Evolutionary conservation across 768 basidiomycete genomes (phyloP).

Genomic region (Mycena rosella): DNA sequence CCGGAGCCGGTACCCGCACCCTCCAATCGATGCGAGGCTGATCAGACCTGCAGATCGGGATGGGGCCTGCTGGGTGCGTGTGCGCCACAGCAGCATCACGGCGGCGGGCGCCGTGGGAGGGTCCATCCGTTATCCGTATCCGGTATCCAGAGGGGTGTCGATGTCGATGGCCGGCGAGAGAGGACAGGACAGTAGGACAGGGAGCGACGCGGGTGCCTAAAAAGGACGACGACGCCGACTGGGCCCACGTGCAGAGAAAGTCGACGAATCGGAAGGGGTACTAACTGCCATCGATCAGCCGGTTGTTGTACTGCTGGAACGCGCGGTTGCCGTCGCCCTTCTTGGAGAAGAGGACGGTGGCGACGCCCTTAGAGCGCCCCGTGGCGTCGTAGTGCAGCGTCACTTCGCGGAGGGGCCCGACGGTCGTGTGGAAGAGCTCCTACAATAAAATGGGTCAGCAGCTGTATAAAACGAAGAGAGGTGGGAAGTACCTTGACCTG

Average conservation of each 20-base stretch:
- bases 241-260: slow-evolving; percentile 44
- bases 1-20: slow-evolving; percentile 8
- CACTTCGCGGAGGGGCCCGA: slow-evolving; percentile 88
- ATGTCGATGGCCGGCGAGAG: slow-evolving; percentile 49
- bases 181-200: slow-evolving; percentile 46
- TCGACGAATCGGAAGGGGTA: slow-evolving; percentile 65
- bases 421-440: slow-evolving; percentile 94
- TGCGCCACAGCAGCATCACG: slow-evolving; percentile 26
- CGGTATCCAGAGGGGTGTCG: neutral
- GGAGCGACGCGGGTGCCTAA: slow-evolving; percentile 48
- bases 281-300: slow-evolving; percentile 99
- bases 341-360: slow-evolving; percentile 86
- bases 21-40: slow-evolving; percentile 49
- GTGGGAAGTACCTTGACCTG: slow-evolving; percentile 84
- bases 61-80: slow-evolving; percentile 32
- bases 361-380: slow-evolving; percentile 93
- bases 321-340: slow-evolving; percentile 94
- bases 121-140: slow-evolving; percentile 4
- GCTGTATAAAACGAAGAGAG: neutral
- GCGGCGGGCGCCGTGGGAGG: slow-evolving; percentile 20
- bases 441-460: slow-evolving; percentile 48
- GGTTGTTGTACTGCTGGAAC: slow-evolving; percentile 94
- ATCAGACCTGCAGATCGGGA: slow-evolving; percentile 54
- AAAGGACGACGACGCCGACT: slow-evolving; percentile 32
- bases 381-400: slow-evolving; percentile 86